Evolutionary conservation across 768 basidiomycete species (phyloP).

Genomic region (Suillus clintonianus): DNA sequence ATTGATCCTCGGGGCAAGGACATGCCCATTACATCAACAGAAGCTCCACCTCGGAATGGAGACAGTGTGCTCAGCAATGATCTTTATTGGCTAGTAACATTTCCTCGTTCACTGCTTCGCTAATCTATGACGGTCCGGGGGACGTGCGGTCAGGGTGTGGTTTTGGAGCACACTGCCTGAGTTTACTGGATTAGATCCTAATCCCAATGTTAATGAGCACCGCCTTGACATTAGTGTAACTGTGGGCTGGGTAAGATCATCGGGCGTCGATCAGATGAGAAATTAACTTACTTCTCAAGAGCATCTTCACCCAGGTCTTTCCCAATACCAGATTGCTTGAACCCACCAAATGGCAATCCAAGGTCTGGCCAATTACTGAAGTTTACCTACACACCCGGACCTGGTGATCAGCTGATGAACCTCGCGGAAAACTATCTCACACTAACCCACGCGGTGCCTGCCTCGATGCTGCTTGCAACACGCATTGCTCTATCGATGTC

Average conservation of each 20-base stretch:
- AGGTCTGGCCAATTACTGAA: constrained; percentile 29
- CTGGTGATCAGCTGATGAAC: constrained; percentile 9
- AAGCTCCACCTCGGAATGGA: neutral
- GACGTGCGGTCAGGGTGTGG: neutral
- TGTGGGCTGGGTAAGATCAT: constrained; percentile 17
- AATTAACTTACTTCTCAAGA: constrained; percentile 40
- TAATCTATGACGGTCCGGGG: constrained; percentile 1
- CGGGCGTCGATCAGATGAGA: constrained; percentile 50
- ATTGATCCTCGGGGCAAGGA: constrained; percentile 1
- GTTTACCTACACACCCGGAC: constrained; percentile 77
- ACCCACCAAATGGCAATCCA: constrained; percentile 79
- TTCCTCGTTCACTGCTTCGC: constrained; percentile 1
- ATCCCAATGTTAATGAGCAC: constrained; percentile 59
- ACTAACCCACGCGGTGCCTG: constrained; percentile 77
- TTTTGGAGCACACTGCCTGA: neutral
- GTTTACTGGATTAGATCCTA: constrained; percentile 16
- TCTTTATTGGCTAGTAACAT: constrained; percentile 1
- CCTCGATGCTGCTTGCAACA: constrained; percentile 72
- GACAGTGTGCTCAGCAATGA: neutral
- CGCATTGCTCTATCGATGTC: constrained; percentile 74
- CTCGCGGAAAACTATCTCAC: neutral
- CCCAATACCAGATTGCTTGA: constrained; percentile 81
- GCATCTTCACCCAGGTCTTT: constrained; percentile 82
- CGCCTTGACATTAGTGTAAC: constrained; percentile 61
- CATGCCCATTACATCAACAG: constrained; percentile 1